These are phyloP conservation scores for Harringtonia lauricola DNA, from an alignment of 2,329 filamentous ascomycete species.

Conservation along the genomic window DNA sequence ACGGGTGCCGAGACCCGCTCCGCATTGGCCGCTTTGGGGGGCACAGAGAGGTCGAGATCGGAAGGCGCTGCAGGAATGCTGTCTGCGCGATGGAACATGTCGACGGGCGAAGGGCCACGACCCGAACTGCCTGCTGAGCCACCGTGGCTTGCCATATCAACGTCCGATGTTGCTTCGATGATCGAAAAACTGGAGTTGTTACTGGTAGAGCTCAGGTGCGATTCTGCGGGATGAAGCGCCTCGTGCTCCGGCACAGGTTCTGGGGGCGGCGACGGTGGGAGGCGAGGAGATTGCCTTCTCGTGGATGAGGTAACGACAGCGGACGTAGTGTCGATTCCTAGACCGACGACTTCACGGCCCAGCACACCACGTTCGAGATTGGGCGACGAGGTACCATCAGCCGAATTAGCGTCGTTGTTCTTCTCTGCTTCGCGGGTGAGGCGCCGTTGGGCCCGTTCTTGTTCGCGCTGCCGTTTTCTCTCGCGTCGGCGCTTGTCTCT, in stretches of 20 bases:
- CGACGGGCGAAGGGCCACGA: slow-evolving; percentile 11
- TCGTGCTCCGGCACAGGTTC: background rate
- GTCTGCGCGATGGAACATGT: slow-evolving; percentile 36
- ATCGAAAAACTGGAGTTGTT: background rate
- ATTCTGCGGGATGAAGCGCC: background rate
- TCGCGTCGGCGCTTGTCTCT: slow-evolving; percentile 73
- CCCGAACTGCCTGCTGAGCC: background rate
- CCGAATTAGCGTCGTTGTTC: slow-evolving; percentile 15
- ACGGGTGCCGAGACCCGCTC: background rate
- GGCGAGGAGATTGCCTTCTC: slow-evolving; percentile 23
- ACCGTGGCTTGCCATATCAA: background rate
- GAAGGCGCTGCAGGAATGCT: slow-evolving; percentile 24
- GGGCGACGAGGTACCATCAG: background rate
- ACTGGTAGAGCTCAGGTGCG: background rate
- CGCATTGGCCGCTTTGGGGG: background rate
- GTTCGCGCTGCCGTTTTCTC: slow-evolving; percentile 57
- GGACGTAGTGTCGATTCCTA: slow-evolving; percentile 42
- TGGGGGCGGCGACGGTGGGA: background rate
- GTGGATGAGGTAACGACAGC: slow-evolving; percentile 45
- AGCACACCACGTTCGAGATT: slow-evolving; percentile 51
- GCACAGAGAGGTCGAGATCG: background rate
- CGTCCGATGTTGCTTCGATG: background rate
- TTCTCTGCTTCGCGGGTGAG: slow-evolving; percentile 58
- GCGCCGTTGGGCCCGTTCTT: slow-evolving; percentile 53
- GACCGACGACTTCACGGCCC: slow-evolving; percentile 43